Base-by-base conservation (phyloP, 1,284 basidiomycete species). In the Paramarasmius palmivorus region DNA sequence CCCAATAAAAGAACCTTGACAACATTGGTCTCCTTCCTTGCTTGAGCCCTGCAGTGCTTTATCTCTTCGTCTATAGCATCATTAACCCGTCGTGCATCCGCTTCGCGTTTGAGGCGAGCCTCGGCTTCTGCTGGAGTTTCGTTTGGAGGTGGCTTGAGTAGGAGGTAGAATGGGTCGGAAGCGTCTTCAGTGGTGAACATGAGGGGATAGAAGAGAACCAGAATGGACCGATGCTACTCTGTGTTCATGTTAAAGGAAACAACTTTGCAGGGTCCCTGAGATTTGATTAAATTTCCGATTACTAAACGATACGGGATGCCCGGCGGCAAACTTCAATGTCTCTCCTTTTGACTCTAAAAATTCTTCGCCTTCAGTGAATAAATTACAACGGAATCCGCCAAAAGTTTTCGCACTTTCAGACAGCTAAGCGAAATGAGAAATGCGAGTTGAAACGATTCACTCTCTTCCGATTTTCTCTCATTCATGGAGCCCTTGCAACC, bases 1-100 rank as follows among this genome's bases (percentile, higher is more conserved):
- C 84, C 84, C 44, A 86, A 66, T 17, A 86, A 70, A 14, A 86
- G 67, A 44, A 85, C 72, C 61, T 81, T 82, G 46, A 85, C 71
- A 17, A 77, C 65, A 51, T 65, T 63, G 56, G 70, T 75, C 54
- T 76, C 69, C 62, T 73, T 79, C 67, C 76, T 78, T 15, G 65
- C 63, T 1, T 66, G 68, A 3, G 69, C 72, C 8, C 74, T 69
- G 56, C 83, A 80, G 53, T 67, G 67, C 59, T 74, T 78, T 57
- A 84, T 71, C 52, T 72, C 69, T 58, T 83, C 80, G 63, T 85
- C 83, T 55, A 85, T 84, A 45, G 67, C 72, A 59, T 84, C 81
- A 63, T 76, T 84, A 38, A 76, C 66, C 25, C 71, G 68, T 64
- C 77, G 75, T 2, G 81, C 82, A 53, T 82, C 77, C 3, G 68